Evolutionary conservation across 2,329 filamentous ascomycete genomes (phyloP).

Genomic region (Penicillium palitans): DNA sequence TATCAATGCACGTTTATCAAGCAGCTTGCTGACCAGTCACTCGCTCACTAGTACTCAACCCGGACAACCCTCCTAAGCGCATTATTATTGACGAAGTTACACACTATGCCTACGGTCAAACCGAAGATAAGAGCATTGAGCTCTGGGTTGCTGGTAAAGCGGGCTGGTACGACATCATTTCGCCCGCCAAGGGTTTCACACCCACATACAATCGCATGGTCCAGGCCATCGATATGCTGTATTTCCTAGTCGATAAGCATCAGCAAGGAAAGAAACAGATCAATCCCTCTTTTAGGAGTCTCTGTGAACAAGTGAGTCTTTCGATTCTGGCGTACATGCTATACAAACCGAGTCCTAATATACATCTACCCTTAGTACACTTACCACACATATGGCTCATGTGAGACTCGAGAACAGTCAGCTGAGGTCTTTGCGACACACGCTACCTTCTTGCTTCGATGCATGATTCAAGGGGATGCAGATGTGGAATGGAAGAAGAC

Average conservation of each 20-base stretch:
- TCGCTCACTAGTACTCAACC: conserved; percentile 38
- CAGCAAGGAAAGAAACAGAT: conserved; percentile 38
- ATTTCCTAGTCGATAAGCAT: conserved; percentile 62
- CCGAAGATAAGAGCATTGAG: conserved; percentile 56
- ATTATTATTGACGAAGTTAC: conserved; percentile 52
- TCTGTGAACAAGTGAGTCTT: conserved; percentile 43
- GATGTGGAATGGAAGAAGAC: conserved; percentile 48
- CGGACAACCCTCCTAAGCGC: conserved; percentile 42
- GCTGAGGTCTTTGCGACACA: conserved; percentile 49
- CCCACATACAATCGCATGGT: conserved; percentile 57
- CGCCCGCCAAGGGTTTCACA: conserved; percentile 55
- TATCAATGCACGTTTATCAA: conserved; percentile 14
- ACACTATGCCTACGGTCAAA: conserved; percentile 51
- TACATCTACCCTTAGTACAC: conserved; percentile 35
- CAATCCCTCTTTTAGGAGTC: conserved; percentile 40
- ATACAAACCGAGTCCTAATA: neutral
- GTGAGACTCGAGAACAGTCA: conserved; percentile 49
- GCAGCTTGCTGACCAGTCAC: conserved; percentile 9
- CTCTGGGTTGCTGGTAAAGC: conserved; percentile 64
- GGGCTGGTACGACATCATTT: conserved; percentile 60
- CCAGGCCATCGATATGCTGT: conserved; percentile 60
- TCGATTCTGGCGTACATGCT: neutral
- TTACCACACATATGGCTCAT: conserved; percentile 44
- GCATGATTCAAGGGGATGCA: conserved; percentile 50
- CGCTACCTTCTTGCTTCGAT: conserved; percentile 47